phyloP scores from a whole-genome alignment of 2,329 filamentous ascomycete genomes.

The Nemania bipapillata region DNA sequence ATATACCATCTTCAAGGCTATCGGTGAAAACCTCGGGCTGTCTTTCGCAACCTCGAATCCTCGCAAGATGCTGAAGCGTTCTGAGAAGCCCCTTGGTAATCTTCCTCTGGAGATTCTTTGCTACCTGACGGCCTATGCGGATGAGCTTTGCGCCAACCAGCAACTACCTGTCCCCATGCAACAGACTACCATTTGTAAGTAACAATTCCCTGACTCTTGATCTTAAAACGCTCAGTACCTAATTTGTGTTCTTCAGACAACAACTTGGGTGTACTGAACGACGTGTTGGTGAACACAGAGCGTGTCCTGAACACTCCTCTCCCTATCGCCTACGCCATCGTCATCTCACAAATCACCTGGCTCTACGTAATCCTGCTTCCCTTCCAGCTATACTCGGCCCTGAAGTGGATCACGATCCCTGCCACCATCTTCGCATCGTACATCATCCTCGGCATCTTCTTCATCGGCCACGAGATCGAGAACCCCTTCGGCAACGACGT shows the following conservation, averaged over 20 bases:
- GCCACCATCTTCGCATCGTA: conserved; percentile 78
- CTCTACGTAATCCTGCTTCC: conserved; percentile 83
- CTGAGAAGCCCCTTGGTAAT: conserved; percentile 79
- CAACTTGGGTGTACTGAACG: conserved; percentile 72
- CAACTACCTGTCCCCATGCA: conserved; percentile 68
- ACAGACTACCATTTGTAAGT: conserved; percentile 65
- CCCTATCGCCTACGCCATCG: conserved; percentile 83
- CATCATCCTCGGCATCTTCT: conserved; percentile 80
- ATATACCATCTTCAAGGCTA: conserved; percentile 66
- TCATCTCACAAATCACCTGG: conserved; percentile 87
- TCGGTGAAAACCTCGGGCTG: conserved; percentile 79
- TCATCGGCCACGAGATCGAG: conserved; percentile 83
- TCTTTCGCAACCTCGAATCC: conserved; percentile 82
- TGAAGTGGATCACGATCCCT: conserved; percentile 81
- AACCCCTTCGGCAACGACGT: conserved; percentile 87
- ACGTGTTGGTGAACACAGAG: conserved; percentile 77
- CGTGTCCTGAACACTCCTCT: conserved; percentile 84
- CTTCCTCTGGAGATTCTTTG: conserved; percentile 84
- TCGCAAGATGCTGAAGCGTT: conserved; percentile 78
- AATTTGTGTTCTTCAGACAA: conserved; percentile 57
- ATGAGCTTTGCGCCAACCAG: conserved; percentile 66
- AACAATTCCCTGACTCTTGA: not conserved
- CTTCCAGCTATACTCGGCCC: conserved; percentile 75
- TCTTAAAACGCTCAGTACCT: conserved; percentile 34
- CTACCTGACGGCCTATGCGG: conserved; percentile 74